Evolutionary conservation across 805 yeast species (phyloP), one percentile per base, ranked within the genome.

Genomic region (Zygosaccharomyces gambellarensis): DNA sequence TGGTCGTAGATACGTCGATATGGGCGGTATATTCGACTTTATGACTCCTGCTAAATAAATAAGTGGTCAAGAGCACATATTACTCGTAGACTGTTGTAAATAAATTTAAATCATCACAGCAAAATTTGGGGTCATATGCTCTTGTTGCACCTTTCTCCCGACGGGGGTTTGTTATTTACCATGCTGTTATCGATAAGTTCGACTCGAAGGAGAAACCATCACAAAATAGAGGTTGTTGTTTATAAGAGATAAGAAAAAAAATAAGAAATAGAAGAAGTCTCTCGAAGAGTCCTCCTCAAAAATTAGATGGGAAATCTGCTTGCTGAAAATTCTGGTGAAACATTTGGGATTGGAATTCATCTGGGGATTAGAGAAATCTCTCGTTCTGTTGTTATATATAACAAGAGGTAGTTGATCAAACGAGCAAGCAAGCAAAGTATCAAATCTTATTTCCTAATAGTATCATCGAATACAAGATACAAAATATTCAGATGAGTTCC

Each of bases 1-100:
- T 69, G 97, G 96, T 4, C 82, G 97, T 57, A 76, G 97, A 44
- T 90, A 82, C 67, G 97, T 90, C 45, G 87, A 88, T 63, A 82
- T 92, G 87, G 82, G 82, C 7, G 71, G 79, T 21, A 82, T 90
- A n/a, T 90, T 90, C 67, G 84, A 77, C 45, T 80, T 78, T 55
- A 78, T 80, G 80, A 39, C 25, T 9, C 17, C 46, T 19, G 19
- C 36, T 19, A 42, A 31, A 19, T 42, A 8, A 14, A 17, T 14
- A 4, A 17, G 10, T 34, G 19, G 9, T 42, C 8, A 14, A 34
- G 17, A 8, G 14, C 11, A n/a, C 4, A 14, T 10, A 34, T 23
- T 8, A 2, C 10, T 17, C 12, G 1, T 34, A 9, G 9, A 34
- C 14, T 34, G 22, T 14, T 34, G 22, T 34, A 34, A 11, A 14